These are phyloP conservation scores for Ballota nigra DNA, from an alignment of 257 asterid species.

Conservation along the genomic window DNA sequence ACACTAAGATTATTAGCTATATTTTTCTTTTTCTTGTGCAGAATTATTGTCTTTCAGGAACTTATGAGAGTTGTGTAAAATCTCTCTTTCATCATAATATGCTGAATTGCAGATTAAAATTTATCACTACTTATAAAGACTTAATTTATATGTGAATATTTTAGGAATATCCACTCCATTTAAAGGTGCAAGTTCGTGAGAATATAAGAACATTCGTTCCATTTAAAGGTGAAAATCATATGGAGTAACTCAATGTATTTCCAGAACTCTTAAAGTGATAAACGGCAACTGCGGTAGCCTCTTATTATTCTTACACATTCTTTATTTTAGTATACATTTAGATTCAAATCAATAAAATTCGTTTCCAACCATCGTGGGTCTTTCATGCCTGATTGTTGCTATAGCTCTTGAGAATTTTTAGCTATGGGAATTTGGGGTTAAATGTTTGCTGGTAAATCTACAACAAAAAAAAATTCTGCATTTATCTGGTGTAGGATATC, in stretches of 20 bases:
- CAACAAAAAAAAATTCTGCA: not conserved
- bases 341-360: not conserved
- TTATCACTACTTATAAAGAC: not conserved
- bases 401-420: no score
- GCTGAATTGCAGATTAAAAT: not conserved
- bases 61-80: not conserved
- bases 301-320: no score
- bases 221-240: not conserved
- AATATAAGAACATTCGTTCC: no score
- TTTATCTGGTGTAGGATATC: not conserved
- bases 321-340: no score
- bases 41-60: not conserved
- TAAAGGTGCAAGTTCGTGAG: no score
- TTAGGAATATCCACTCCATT: no score
- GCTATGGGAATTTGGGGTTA: no score
- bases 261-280: not conserved
- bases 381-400: not conserved
- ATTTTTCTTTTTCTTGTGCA: not conserved
- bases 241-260: not conserved
- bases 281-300: not conserved
- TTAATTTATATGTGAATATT: no score
- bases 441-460: no score
- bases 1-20: not conserved
- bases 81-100: not conserved
- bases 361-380: not conserved